These are phyloP conservation scores for Pythium phragmiticola DNA, from an alignment of 352 stramenopile species.

Conservation along the genomic window DNA sequence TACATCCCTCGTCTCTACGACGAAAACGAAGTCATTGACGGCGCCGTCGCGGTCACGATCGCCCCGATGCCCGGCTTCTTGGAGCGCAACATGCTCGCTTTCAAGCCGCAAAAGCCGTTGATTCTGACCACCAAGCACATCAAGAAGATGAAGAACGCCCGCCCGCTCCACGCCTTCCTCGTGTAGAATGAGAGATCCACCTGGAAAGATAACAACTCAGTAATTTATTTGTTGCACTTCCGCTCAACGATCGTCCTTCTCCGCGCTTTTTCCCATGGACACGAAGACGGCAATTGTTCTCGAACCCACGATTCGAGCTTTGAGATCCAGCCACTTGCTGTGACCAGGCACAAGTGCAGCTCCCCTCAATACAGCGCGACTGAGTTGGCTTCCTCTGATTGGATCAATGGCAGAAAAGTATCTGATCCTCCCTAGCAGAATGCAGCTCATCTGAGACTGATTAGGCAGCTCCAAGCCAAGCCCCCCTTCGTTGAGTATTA, in stretches of 20 bases:
- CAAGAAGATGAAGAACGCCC: conserved; percentile 12
- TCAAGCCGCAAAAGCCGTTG: conserved; percentile 26
- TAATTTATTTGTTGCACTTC: too few relatives aligned
- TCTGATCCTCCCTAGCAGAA: conserved; percentile 7
- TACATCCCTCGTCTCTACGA: conserved; percentile 3
- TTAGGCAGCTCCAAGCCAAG: conserved; percentile 7
- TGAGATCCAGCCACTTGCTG: conserved; percentile 7
- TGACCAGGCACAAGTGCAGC: conserved; percentile 23
- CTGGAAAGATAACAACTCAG: background rate
- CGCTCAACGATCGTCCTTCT: background rate
- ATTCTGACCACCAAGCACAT: conserved; percentile 17
- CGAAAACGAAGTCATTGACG: background rate
- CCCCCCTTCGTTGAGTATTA: conserved; percentile 7
- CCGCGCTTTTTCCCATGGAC: conserved; percentile 1
- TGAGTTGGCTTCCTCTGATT: conserved; percentile 20
- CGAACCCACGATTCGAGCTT: background rate
- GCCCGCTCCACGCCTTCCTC: background rate
- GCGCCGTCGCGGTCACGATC: conserved; percentile 16
- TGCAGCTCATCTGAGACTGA: conserved; percentile 19
- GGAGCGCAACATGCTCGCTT: conserved; percentile 22
- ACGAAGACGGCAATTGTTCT: background rate
- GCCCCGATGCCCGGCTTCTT: conserved; percentile 11
- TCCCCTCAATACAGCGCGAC: conserved; percentile 11
- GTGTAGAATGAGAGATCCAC: background rate
- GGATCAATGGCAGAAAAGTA: background rate